These are phyloP conservation scores for Sanghuangporus sanghuang DNA, from an alignment of 1,284 basidiomycete species.

Conservation along the genomic window DNA sequence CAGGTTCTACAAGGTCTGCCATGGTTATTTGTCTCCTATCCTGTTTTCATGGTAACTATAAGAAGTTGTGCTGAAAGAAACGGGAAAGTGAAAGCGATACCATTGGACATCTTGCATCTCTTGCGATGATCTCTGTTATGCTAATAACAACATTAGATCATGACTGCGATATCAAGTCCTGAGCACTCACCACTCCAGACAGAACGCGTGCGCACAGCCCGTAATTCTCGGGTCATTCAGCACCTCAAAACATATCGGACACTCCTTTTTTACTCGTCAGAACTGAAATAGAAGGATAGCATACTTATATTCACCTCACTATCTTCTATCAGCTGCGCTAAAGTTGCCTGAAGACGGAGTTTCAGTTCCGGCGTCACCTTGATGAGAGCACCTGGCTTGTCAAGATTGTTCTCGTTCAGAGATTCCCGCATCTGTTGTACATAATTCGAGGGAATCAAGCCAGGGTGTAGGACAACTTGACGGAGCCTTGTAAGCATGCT, in stretches of 20 bases:
- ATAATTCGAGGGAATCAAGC: slow-evolving; percentile 72
- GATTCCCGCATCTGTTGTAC: slow-evolving; percentile 56
- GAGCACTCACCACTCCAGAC: slow-evolving; percentile 56
- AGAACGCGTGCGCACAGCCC: slow-evolving; percentile 73
- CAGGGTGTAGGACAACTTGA: slow-evolving; percentile 79
- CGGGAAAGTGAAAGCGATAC: slow-evolving; percentile 28
- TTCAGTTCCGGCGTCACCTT: slow-evolving; percentile 46
- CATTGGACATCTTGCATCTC: slow-evolving; percentile 78
- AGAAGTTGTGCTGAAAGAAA: not conserved
- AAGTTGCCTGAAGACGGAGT: slow-evolving; percentile 52
- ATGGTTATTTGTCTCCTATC: slow-evolving; percentile 66
- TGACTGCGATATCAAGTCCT: not conserved
- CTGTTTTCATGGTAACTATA: slow-evolving; percentile 27
- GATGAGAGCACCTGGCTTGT: slow-evolving; percentile 25
- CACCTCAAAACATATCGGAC: slow-evolving; percentile 70
- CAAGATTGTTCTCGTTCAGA: slow-evolving; percentile 31
- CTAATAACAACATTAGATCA: slow-evolving; percentile 29
- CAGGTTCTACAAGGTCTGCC: slow-evolving; percentile 63
- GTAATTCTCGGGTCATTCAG: slow-evolving; percentile 73
- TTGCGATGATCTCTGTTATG: slow-evolving; percentile 60
- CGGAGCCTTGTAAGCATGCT: slow-evolving; percentile 85
- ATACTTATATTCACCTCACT: slow-evolving; percentile 38
- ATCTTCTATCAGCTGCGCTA: slow-evolving; percentile 72
- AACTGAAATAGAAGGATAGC: not conserved
- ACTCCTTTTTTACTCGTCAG: slow-evolving; percentile 41